Conservation (phyloP, 2,329 filamentous ascomycete genomes). For the Amylocarpus encephaloides region DNA sequence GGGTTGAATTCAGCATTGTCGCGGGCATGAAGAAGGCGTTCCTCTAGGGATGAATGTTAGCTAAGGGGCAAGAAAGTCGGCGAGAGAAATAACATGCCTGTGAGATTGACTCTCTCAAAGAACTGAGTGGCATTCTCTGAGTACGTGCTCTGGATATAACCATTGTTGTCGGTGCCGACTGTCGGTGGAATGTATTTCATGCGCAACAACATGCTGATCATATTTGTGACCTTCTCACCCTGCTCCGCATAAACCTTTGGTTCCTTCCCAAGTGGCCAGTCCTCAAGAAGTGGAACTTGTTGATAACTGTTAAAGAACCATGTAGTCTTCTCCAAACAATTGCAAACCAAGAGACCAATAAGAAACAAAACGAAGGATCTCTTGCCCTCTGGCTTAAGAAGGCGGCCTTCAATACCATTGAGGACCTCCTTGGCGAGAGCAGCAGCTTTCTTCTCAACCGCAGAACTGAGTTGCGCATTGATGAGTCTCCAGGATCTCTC, state of each 20-base stretch:
- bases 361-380: constrained; percentile 54
- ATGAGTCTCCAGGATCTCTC: constrained; percentile 47
- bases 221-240: constrained; percentile 50
- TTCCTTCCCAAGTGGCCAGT: constrained; percentile 54
- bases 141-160: constrained; percentile 34
- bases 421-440: constrained; percentile 52
- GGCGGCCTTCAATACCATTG: constrained; percentile 52
- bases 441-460: constrained; percentile 57
- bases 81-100: constrained; percentile 42
- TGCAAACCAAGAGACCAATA: constrained; percentile 55
- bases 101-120: constrained; percentile 50
- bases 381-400: constrained; percentile 50
- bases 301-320: constrained; percentile 66
- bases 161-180: constrained; percentile 41
- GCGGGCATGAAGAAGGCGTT: constrained; percentile 23
- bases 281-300: constrained; percentile 45
- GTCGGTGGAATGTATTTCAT: constrained; percentile 54
- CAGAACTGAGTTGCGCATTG: constrained; percentile 58
- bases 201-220: constrained; percentile 55
- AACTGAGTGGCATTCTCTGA: constrained; percentile 44
- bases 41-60: constrained; percentile 20
- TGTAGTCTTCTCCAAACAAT: constrained; percentile 61
- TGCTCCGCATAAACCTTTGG: constrained; percentile 53
- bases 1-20: constrained; percentile 21
- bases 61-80: background rate